phyloP scores from a whole-genome alignment of 768 basidiomycete species.

The Galerina sulciceps region DNA sequence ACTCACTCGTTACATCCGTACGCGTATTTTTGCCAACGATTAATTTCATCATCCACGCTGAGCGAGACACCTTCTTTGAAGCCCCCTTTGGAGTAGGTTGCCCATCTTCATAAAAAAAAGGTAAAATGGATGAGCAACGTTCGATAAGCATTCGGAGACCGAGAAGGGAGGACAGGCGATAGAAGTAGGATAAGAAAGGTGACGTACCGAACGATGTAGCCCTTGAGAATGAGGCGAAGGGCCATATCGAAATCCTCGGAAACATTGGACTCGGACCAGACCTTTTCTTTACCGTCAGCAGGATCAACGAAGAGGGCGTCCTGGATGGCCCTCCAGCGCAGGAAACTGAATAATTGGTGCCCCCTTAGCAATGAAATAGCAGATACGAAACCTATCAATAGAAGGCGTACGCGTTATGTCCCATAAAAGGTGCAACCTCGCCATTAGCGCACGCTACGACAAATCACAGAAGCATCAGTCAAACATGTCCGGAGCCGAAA shows the following conservation, averaged over 20 bases:
- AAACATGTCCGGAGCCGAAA: neutral
- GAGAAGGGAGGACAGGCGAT: neutral
- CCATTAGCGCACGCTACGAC: conserved; percentile 75
- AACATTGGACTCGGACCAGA: conserved; percentile 79
- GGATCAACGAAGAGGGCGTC: conserved; percentile 78
- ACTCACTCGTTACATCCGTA: conserved; percentile 68
- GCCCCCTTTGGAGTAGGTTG: conserved; percentile 80
- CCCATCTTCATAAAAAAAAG: conserved; percentile 57
- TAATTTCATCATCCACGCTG: conserved; percentile 87
- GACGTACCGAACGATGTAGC: conserved; percentile 66
- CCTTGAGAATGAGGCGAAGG: conserved; percentile 59
- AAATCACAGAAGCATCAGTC: neutral
- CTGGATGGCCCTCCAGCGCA: conserved; percentile 86
- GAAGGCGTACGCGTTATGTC: conserved; percentile 67
- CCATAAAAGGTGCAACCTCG: conserved; percentile 82
- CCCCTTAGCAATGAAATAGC: neutral
- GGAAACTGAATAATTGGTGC: conserved; percentile 43
- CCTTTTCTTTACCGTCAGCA: conserved; percentile 67
- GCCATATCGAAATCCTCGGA: conserved; percentile 89
- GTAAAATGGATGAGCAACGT: neutral
- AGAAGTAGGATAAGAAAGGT: no score
- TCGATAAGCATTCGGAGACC: neutral
- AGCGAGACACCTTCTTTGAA: conserved; percentile 94
- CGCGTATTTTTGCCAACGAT: conserved; percentile 85
- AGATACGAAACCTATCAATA: neutral